Evolutionary conservation across 1,139 yeast species (phyloP).

Genomic region (Candida sanyaensis): DNA sequence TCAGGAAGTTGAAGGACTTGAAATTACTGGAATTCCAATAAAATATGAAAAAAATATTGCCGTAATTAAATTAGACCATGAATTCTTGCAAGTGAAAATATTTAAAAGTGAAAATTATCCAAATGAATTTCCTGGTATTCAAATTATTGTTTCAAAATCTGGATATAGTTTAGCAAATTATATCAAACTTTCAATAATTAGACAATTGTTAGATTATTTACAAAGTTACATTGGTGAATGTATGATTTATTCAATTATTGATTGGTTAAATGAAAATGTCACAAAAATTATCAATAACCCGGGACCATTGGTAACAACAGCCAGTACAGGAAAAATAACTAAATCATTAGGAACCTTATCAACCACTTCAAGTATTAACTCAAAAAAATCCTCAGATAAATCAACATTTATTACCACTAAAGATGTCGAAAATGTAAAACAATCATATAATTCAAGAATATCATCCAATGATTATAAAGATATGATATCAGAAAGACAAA

Average conservation of each 20-base stretch:
- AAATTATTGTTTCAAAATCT: constrained; percentile 49
- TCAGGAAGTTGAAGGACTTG: constrained; percentile 74
- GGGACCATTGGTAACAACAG: constrained; percentile 55
- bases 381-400: background rate
- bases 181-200: constrained; percentile 64
- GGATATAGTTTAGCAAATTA: constrained; percentile 67
- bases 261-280: constrained; percentile 73
- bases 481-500: constrained; percentile 38
- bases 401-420: constrained; percentile 1
- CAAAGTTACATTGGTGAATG: constrained; percentile 64
- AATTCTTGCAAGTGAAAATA: constrained; percentile 40
- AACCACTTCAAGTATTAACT: background rate
- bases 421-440: constrained; percentile 22
- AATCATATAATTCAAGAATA: constrained; percentile 19
- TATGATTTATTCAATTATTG: constrained; percentile 63
- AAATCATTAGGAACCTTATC: background rate
- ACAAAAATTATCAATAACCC: constrained; percentile 65
- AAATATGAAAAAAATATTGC: constrained; percentile 22
- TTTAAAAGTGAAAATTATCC: constrained; percentile 61
- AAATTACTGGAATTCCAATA: constrained; percentile 45
- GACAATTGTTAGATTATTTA: constrained; percentile 46
- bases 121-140: constrained; percentile 59
- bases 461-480: constrained; percentile 16
- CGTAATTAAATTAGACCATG: constrained; percentile 32
- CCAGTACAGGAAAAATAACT: background rate